Evolutionary conservation across 1,139 yeast species (phyloP).

Genomic region (Magnusiomyces magnusii): DNA sequence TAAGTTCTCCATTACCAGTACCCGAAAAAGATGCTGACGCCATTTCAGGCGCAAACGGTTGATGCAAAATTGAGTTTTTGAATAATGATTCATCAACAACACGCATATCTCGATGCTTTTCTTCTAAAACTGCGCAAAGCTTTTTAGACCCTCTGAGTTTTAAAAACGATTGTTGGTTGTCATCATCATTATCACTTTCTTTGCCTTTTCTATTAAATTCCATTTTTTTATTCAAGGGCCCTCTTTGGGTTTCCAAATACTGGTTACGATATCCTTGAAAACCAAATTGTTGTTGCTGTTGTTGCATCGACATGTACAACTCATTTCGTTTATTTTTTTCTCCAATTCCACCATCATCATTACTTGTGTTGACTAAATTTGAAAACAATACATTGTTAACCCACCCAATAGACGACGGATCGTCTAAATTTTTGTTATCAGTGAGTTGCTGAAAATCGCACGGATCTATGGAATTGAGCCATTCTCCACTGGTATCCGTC

Average conservation of each 20-base stretch:
- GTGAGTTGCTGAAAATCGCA: constrained; percentile 11
- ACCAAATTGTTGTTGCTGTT: constrained; percentile 1
- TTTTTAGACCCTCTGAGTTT: neutral
- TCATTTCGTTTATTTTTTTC: neutral
- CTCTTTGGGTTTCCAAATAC: neutral
- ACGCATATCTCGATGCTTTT: neutral
- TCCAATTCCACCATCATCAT: neutral
- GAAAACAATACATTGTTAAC: neutral
- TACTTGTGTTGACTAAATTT: neutral
- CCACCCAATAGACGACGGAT: neutral
- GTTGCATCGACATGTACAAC: neutral
- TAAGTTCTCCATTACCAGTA: no score
- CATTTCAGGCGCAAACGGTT: constrained; percentile 4
- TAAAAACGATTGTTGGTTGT: neutral
- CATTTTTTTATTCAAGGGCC: neutral
- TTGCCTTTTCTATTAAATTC: neutral
- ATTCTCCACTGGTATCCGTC: constrained; percentile 14
- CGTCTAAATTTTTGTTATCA: neutral
- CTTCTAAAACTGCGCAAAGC: neutral
- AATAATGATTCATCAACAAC: constrained; percentile 6
- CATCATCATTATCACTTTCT: neutral
- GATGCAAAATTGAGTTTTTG: constrained; percentile 3
- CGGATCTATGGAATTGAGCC: constrained; percentile 15
- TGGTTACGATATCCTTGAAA: neutral
- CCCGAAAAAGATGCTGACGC: neutral